Evolutionary conservation across 164 flowering plant genomes (phyloP), one percentile per base, ranked within the genome.

Genomic region (Litsea cubeba): DNA sequence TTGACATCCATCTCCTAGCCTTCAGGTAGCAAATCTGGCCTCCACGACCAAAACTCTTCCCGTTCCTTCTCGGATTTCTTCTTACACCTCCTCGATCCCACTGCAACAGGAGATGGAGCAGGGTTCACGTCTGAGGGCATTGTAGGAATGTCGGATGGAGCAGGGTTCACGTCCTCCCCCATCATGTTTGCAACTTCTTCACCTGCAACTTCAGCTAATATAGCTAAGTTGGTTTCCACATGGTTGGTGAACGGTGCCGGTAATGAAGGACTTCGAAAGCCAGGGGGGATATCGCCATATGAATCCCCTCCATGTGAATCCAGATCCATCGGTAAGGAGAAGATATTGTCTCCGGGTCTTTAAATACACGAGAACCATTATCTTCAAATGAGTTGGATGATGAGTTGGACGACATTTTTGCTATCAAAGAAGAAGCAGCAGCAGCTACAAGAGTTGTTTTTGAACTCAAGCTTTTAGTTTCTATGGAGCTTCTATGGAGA

Each of bases 11-110:
- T 72, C 3, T 20, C 1, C 89, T 88, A 87, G 30, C 81, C 83
- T 3, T 71, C n/a, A 30, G 88, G 88, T 77, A 87, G 30, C 88
- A 88, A 85, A 51, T 70, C 77, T 51, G 81, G 78, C 63, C 40
- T 30, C 57, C 51, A 8, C 12, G 51, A 20, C 7, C 22, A 51
- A 20, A 68, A 50, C 30, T 63, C 65, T 26, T 63, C 11, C 12
- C 26, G 3, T 12, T 24, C 30, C 26, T 6, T 30, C 5, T 30
- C 35, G 1, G 35, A 30, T 30, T 30, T 30, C 35, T 30, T 30
- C 35, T 30, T 30, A 12, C 65, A 2, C 15, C 12, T 26, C 11
- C 2, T 24, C 5, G 1, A 30, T 30, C 35, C 35, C 5, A 12
- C 18, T 17, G 1, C 3, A 28, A 7, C 60, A 14, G 60, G 71